Base-by-base conservation (phyloP, 352 stramenopile genomes). In the Pythium biforme region DNA sequence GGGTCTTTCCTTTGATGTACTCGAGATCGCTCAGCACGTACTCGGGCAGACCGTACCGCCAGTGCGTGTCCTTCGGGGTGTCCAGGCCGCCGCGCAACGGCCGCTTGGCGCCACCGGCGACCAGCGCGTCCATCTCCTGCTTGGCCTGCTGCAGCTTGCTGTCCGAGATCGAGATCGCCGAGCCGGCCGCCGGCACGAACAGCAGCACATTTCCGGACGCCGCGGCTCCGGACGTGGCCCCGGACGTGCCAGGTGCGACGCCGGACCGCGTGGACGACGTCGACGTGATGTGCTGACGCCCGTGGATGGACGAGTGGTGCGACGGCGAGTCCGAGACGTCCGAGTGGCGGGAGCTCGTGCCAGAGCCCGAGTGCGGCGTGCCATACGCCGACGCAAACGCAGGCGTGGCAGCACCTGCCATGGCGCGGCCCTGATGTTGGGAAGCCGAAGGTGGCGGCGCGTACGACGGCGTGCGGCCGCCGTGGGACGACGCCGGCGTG, bases 21-120 rank as follows among this genome's bases (percentile, higher is more conserved):
- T 80, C 81, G 53, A 94, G 70, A 50, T 94, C 85, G n/a, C 76
- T 79, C 4, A 94, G 75, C 29, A 82, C 68, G 56, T 90, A 94
- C 58, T 94, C 74, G 1, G 83, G 85, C 19, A 53, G 27, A 9
- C 83, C 85, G 53, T 89, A 91, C 6, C 83, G 79, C 85, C 85
- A 94, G 29, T 56, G 51, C 17, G 76, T 73, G 22, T 50, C n/a
- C 61, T 77, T 59, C 6, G 27, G 9, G 27, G 64, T 46, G 10
- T 74, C 63, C 51, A 74, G 72, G n/a, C 67, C 61, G 7, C 79
- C 59, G 25, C 85, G 85, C n/a, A 70, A 66, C 29, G 83, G 83
- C 2, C 69, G 67, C 59, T 89, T 86, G n/a, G 66, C 72, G 4
- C 82, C 82, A 5, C 76, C 64, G 8, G 76, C 57, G 37, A 86